Evolutionary conservation across 2,329 filamentous ascomycete species (phyloP).

Genomic region (Hymenoscyphus salicellus): DNA sequence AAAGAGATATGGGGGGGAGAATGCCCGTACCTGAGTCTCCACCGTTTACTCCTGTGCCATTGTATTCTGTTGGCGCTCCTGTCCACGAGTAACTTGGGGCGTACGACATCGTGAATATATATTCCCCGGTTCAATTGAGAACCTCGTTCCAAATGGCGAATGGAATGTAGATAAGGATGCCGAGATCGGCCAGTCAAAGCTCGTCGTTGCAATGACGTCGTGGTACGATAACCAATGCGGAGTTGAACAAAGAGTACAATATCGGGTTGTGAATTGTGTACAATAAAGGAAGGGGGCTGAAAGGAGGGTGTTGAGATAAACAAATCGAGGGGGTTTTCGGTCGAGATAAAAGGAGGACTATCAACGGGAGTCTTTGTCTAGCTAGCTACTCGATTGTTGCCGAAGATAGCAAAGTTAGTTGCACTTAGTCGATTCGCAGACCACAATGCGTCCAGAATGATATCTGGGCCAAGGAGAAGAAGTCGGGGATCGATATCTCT

Average conservation of each 20-base stretch:
- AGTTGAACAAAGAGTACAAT: slow-evolving; percentile 6
- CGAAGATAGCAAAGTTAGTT: neutral
- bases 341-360: slow-evolving; percentile 5
- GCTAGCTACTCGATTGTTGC: no score
- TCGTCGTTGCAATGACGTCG: slow-evolving; percentile 5
- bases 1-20: neutral
- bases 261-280: neutral
- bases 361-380: neutral
- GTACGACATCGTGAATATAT: slow-evolving; percentile 26
- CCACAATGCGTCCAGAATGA: slow-evolving; percentile 6
- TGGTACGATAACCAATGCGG: neutral
- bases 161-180: slow-evolving; percentile 12
- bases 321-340: neutral
- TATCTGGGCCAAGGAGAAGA: slow-evolving; percentile 9
- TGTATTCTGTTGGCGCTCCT: slow-evolving; percentile 58
- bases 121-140: slow-evolving; percentile 9
- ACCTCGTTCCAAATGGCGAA: neutral
- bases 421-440: slow-evolving; percentile 7
- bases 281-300: neutral
- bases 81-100: slow-evolving; percentile 49
- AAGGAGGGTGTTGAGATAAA: neutral
- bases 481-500: slow-evolving; percentile 19
- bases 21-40: slow-evolving; percentile 37
- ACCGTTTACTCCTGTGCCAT: slow-evolving; percentile 50
- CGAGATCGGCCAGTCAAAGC: slow-evolving; percentile 20